These are phyloP conservation scores for Ceratobasidium theobromae DNA, from an alignment of 1,284 basidiomycete genomes.

Conservation along the genomic window DNA sequence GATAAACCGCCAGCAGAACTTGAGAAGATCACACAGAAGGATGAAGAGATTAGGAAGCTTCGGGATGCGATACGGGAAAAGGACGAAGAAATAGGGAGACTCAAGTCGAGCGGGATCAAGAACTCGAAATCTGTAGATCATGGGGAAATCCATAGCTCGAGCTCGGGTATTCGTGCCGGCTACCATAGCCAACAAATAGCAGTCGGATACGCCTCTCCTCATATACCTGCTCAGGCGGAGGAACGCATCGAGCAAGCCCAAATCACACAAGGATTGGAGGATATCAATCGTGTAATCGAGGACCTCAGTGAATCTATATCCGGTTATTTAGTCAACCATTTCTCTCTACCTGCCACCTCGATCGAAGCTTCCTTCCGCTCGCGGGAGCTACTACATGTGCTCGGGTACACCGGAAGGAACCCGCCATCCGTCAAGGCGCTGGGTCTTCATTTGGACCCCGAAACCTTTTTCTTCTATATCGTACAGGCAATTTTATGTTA, in stretches of 20 bases:
- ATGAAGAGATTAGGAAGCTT: no score
- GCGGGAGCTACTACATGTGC: not conserved
- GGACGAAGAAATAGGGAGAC: no score
- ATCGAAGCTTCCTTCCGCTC: not conserved
- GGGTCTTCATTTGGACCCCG: not conserved
- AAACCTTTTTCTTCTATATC: not conserved
- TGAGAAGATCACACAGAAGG: no score
- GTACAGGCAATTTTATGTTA: not conserved
- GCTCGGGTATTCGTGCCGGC: not conserved
- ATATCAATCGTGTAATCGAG: conserved; percentile 11
- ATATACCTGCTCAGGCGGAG: not conserved
- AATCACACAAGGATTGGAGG: not conserved
- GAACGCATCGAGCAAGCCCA: conserved; percentile 17
- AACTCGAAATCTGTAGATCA: no score
- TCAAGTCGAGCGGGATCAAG: no score
- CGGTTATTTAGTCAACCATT: conserved; percentile 8
- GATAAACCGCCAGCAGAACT: no score
- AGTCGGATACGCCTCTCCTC: not conserved
- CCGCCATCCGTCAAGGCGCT: not conserved
- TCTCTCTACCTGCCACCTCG: not conserved
- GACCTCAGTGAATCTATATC: not conserved
- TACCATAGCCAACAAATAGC: not conserved
- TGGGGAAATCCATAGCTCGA: no score
- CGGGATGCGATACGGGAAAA: no score
- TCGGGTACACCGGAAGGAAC: not conserved